Evolutionary conservation across 1,284 basidiomycete genomes (phyloP), one percentile per base, ranked within the genome.

Genomic region (Cerioporus squamosus): DNA sequence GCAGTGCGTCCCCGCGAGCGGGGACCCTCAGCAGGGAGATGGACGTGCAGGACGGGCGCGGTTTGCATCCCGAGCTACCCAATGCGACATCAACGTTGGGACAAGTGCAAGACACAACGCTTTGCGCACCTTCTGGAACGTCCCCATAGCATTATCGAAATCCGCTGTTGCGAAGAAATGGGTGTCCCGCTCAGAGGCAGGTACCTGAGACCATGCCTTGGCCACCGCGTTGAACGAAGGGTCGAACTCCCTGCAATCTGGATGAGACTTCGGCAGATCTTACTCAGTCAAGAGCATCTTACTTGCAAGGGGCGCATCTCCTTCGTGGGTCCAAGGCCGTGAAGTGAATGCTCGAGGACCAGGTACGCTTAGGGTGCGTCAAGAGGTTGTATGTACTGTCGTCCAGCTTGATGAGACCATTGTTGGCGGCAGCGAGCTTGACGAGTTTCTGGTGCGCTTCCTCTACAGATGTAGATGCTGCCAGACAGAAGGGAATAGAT

Each of bases 161-260:
- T 98, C 95, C 38, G 94, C 76, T n/a, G 87, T 88, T 14, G 87
- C 95, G 70, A 97, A 98, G 82, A 97, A 95, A 73, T 97, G 94
- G 58, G 81, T 77, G 72, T 94, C 81, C 44, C 90, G 83, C 36
- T 88, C 75, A n/a, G 77, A 77, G 53, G 79, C 71, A 14, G 90
- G 75, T 18, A 82, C 81, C 26, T 79, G 80, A 5, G 81, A 72
- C 95, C 95, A 97, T 39, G 91, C 86, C 66, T 87, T 87, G 22
- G 93, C 91, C 8, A 97, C 87, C 3, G 86, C 75, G 20, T 81
- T 81, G 82, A 88, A 97, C 17, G 89, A 82, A 3, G 94, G 92
- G 55, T 93, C 86, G 68, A 98, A 97, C 62, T 91, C 84, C 71
- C 94, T 96, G 72, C 29, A 42, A 44, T 2, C 10, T 17, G 14